A percentile compares a stretch with the other conserved stretches of the same genome.
phyloP scores from a whole-genome alignment of 192 early-diverging fungal genomes.

The Chytriomyces sp. region DNA sequence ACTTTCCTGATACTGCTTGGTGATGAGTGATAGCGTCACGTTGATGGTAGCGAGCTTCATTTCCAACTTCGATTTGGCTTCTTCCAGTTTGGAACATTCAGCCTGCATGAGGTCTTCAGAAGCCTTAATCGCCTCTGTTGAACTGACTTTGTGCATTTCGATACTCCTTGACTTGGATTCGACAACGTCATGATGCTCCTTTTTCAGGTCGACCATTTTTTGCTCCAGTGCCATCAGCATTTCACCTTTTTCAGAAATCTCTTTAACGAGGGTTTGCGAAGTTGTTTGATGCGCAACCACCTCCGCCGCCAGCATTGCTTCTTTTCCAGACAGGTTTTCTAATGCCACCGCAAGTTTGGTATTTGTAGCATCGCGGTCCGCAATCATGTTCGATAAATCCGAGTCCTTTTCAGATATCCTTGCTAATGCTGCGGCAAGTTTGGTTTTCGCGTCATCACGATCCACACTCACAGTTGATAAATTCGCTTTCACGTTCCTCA shows the following conservation, averaged over 20 bases:
- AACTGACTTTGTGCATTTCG: too few species aligned
- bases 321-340: not conserved
- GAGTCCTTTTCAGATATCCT: not conserved
- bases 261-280: not conserved
- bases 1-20: not conserved
- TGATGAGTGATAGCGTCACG: slow-evolving; percentile 8
- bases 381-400: not conserved
- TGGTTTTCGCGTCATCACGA: not conserved
- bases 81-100: not conserved
- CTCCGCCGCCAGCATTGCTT: not conserved
- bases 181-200: too few species aligned
- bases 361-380: not conserved
- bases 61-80: not conserved
- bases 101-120: too few species aligned
- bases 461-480: not conserved
- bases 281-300: not conserved
- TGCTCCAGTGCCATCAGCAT: too few species aligned
- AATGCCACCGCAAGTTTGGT: not conserved
- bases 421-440: not conserved
- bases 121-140: too few species aligned
- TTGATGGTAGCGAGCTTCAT: not conserved
- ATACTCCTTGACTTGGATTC: too few species aligned
- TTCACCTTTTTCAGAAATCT: not conserved
- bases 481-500: not conserved
- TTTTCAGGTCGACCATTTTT: too few species aligned